These are phyloP conservation scores for Lagerstroemia speciosa DNA, from an alignment of 345 rosid species.

Conservation along the genomic window DNA sequence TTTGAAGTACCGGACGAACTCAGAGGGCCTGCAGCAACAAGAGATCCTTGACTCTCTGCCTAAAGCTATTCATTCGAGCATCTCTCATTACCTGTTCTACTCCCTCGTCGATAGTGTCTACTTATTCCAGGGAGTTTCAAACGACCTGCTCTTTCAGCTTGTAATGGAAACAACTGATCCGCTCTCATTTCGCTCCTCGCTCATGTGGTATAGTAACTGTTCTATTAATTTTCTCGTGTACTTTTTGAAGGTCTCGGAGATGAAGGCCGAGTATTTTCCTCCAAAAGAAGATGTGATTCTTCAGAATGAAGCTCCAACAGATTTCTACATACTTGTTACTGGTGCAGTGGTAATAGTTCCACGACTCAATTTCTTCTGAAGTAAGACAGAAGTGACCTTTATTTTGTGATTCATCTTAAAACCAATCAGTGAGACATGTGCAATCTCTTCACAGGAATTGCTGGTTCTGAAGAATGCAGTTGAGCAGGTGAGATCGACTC, in stretches of 20 bases:
- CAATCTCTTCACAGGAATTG: constrained; percentile 35
- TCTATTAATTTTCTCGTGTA: not conserved
- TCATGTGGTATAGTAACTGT: not conserved
- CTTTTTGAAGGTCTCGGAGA: constrained; percentile 55
- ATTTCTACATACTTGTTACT: constrained; percentile 59
- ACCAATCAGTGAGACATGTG: too few species aligned
- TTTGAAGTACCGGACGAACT: constrained; percentile 58
- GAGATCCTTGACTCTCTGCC: constrained; percentile 74
- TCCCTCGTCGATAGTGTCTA: constrained; percentile 57
- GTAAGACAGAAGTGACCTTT: too few species aligned
- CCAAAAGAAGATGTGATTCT: constrained; percentile 81
- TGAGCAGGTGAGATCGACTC: constrained; percentile 39
- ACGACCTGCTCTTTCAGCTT: constrained; percentile 73
- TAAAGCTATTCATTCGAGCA: constrained; percentile 69
- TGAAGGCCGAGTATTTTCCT: constrained; percentile 81
- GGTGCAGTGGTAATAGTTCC: constrained; percentile 42
- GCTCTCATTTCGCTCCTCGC: not conserved
- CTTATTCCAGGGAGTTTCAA: constrained; percentile 61
- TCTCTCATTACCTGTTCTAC: constrained; percentile 65
- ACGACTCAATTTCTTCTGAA: too few species aligned
- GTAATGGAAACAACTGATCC: constrained; percentile 17
- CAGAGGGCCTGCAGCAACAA: constrained; percentile 75
- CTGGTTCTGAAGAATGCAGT: constrained; percentile 31
- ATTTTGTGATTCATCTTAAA: too few species aligned
- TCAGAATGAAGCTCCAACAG: constrained; percentile 81